Conservation (phyloP, 306 rosid species). For the Fagus sylvatica region DNA sequence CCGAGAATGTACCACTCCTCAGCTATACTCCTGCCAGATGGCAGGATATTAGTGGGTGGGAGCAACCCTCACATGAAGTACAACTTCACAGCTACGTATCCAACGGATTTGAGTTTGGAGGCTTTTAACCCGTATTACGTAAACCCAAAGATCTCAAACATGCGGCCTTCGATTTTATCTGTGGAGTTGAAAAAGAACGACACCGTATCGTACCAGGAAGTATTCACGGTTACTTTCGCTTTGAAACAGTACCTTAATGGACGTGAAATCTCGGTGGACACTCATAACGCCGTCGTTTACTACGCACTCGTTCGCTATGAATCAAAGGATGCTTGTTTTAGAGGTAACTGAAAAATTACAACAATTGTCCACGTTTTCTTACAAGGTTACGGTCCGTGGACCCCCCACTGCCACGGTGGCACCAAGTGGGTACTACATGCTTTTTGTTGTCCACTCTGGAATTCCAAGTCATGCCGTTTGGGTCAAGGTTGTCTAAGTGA, state of each 20-base stretch:
- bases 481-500: constrained; percentile 51
- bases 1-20: constrained; percentile 77
- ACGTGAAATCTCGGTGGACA: constrained; percentile 19
- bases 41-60: constrained; percentile 76
- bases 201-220: constrained; percentile 35
- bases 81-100: constrained; percentile 53
- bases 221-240: constrained; percentile 44
- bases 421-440: constrained; percentile 72
- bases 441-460: constrained; percentile 61
- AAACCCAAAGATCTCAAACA: neutral
- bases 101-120: constrained; percentile 70
- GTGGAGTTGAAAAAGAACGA: constrained; percentile 23
- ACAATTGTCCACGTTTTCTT: constrained; percentile 22
- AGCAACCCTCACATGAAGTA: constrained; percentile 67
- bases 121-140: constrained; percentile 59
- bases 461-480: constrained; percentile 61
- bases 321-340: constrained; percentile 56
- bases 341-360: constrained; percentile 11
- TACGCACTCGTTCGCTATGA: constrained; percentile 72
- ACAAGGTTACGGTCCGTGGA: constrained; percentile 48
- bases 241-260: constrained; percentile 5
- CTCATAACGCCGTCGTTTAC: constrained; percentile 71
- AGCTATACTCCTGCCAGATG: constrained; percentile 60
- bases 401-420: constrained; percentile 51
- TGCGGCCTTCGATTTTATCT: constrained; percentile 49